Conservation (phyloP, 176 grass and related monocot genomes). For the Phyllostachys edulis region DNA sequence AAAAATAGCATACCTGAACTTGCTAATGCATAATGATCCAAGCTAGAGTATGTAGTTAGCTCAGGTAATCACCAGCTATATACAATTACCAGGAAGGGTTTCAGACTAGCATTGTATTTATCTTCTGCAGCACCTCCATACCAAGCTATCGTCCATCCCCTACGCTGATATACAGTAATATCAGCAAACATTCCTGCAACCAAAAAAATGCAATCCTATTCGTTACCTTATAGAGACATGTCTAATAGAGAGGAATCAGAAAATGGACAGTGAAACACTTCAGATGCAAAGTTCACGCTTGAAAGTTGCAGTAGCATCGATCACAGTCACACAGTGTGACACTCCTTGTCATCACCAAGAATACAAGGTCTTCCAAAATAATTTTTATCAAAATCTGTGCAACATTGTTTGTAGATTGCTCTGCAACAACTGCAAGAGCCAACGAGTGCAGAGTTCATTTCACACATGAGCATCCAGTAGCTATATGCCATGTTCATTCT, state of each 20-base stretch:
- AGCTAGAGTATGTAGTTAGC: not conserved
- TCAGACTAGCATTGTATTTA: conserved; percentile 16
- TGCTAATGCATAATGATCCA: not conserved
- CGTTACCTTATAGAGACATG: conserved; percentile 40
- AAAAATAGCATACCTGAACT: not conserved
- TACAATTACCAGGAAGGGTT: conserved; percentile 30
- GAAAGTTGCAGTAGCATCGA: conserved; percentile 41
- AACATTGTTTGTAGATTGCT: conserved; percentile 16
- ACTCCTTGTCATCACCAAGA: not conserved
- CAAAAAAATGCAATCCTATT: not conserved
- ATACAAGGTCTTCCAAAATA: conserved; percentile 23
- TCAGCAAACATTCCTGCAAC: conserved; percentile 34
- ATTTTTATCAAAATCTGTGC: not conserved
- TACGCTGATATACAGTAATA: conserved; percentile 52
- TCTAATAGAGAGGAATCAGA: conserved; percentile 37
- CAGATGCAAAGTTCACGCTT: conserved; percentile 30
- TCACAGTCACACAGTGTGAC: conserved; percentile 5
- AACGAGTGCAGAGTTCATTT: not conserved
- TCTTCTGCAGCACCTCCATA: conserved; percentile 30
- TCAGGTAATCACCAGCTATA: conserved; percentile 7
- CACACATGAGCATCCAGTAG: not conserved
- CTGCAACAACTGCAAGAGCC: not conserved
- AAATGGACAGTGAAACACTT: conserved; percentile 50
- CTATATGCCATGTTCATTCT: conserved; percentile 27
- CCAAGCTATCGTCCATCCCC: conserved; percentile 45